Base-by-base conservation (phyloP, 192 early-diverging fungal species). In the Linnemannia exigua region DNA sequence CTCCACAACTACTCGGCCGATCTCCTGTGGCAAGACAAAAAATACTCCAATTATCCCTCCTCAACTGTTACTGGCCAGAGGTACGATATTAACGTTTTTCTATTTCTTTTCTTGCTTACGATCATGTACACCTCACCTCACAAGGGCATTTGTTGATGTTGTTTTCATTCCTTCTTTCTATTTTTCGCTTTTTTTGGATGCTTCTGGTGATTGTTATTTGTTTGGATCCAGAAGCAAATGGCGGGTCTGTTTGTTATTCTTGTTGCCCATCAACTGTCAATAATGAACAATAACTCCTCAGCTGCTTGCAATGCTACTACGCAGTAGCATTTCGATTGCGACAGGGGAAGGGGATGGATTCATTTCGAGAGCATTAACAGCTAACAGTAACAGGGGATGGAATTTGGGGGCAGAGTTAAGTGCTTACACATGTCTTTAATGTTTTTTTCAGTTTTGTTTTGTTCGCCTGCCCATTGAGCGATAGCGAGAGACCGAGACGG, bases 301-400 rank as follows among this genome's bases (percentile, higher is more conserved):
- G 58, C 58, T 61, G 58, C 58, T 61, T 61, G 58, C 54, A 61
- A 61, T 61, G 28, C 58, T 33, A 54, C 25, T 54, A 63, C 28
- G 58, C 28, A 63, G 58, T 25, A 63, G 15, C 3, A 63, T 63
- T 15, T 63, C 28, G 58, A 63, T 31, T 63, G 28, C 58, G 58
- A 63, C 58, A 61, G 25, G 58, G n/a, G 25, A 54, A 54, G 22
- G 52, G 52, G 52, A 16, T 20, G 9, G n/a, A 25, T 54, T 9
- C 22, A 54, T 25, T 25, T 16, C 58, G 14, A 31, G 58, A 63
- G 58, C 58, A 63, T 28, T n/a, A 58, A 28, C 54, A 58, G 11
- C n/a, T 20, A 58, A 28, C 54, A 58, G 11, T 6, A 6, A 17
- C 3, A 16, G 9, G 54, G 58, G 58, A 28, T 31, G 25, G 58